Base-by-base conservation (phyloP, 2,329 filamentous ascomycete species). In the Hansfordia pulvinata region DNA sequence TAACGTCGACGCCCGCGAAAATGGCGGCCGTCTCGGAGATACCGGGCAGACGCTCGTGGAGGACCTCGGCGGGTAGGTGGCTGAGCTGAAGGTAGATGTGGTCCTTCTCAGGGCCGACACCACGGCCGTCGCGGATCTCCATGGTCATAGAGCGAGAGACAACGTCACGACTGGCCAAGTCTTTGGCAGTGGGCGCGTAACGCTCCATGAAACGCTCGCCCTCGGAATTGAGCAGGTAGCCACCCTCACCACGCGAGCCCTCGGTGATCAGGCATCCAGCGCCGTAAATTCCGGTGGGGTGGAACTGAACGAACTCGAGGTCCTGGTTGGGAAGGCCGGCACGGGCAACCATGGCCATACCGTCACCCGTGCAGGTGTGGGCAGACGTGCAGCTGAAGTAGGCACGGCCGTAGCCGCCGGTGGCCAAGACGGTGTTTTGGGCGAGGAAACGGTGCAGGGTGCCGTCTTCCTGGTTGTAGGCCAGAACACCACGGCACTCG, bases 121-220 rank as follows among this genome's bases (percentile, higher is more conserved):
- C 88, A 60, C 88, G 85, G 44, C 90, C 90, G 47, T 96, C 86
- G 30, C 88, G 84, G 50, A 96, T 96, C 61, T 98, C 88, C 63
- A 96, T 71, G 33, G 86, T 98, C 85, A 98, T 98, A 36, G 84
- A 93, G 52, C 90, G 81, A 35, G 85, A 93, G 39, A 96, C 88
- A 42, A 96, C 90, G 47, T 98, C 88, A 58, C 88, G 84, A 46
- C 77, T 85, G 37, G 88, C 88, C 50, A 98, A 70, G 75, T 98
- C 88, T 74, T 94, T 96, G 44, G 88, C 88, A 26, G 88, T 96
- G 32, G 88, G 88, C 22, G 88, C 88, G 52, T 98, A 98, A 50
- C 88, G 77, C 64, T 96, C 88, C 88, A 98, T 98, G 64, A 98
- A 98, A 47, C 88, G 81, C 64, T 96, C 90, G 63, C 88, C 88